Conservation (phyloP, 2,329 filamentous ascomycete genomes). For the Botrytis cinerea region DNA sequence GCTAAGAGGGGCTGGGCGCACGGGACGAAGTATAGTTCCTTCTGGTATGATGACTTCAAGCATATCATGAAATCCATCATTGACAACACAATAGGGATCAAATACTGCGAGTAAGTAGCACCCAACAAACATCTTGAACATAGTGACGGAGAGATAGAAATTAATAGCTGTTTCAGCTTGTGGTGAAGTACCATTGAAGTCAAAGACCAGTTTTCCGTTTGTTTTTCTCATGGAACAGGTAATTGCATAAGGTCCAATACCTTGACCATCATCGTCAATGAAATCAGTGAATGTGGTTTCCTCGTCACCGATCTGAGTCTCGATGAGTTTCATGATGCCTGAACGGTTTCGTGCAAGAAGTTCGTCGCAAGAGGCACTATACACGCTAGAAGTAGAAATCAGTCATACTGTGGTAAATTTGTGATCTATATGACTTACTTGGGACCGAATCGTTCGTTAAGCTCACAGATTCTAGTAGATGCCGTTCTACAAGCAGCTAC, state of each 20-base stretch:
- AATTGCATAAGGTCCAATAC: slow-evolving; percentile 11
- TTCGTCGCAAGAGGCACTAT: slow-evolving; percentile 17
- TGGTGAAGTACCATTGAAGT: slow-evolving; percentile 14
- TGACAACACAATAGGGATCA: slow-evolving; percentile 2
- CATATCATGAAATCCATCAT: slow-evolving; percentile 12
- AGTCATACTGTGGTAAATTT: neutral
- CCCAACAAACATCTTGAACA: slow-evolving; percentile 21
- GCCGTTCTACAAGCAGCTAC: slow-evolving; percentile 18
- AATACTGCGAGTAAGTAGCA: slow-evolving; percentile 11
- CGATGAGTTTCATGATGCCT: slow-evolving; percentile 13
- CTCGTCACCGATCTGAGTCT: slow-evolving; percentile 11
- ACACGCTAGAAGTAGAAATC: neutral
- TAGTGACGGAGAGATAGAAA: slow-evolving; percentile 12
- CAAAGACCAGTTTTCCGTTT: slow-evolving; percentile 7
- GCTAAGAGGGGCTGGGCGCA: neutral
- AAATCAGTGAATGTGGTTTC: slow-evolving; percentile 16
- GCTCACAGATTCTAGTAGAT: slow-evolving; percentile 9
- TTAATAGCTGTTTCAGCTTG: slow-evolving; percentile 19
- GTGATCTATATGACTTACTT: neutral
- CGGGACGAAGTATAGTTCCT: slow-evolving; percentile 12
- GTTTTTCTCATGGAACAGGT: slow-evolving; percentile 12
- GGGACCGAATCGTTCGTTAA: slow-evolving; percentile 18
- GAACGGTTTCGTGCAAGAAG: slow-evolving; percentile 1
- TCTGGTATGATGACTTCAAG: slow-evolving; percentile 11
- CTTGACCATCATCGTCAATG: slow-evolving; percentile 10